Evolutionary conservation across 2,329 filamentous ascomycete species (phyloP).

Genomic region (Didymella lethalis): DNA sequence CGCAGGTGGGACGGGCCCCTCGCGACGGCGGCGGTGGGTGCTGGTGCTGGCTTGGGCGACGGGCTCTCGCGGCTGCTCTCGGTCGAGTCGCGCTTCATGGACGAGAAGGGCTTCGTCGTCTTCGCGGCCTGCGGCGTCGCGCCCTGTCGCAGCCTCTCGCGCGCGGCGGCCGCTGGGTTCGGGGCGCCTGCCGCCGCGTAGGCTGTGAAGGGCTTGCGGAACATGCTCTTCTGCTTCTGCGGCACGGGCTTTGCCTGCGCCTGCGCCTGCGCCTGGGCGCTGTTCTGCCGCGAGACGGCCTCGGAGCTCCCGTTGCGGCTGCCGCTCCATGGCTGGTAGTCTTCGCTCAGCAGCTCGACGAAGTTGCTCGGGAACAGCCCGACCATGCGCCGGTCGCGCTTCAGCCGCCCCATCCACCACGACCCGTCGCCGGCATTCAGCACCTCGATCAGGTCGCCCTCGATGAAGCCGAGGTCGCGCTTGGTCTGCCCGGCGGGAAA

Average conservation of each 20-base stretch:
- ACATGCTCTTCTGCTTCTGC: constrained; percentile 63
- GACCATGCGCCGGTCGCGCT: constrained; percentile 87
- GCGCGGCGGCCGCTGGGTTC: constrained; percentile 52
- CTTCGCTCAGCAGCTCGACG: constrained; percentile 84
- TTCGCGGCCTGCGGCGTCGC: constrained; percentile 45
- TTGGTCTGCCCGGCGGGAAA: constrained; percentile 66
- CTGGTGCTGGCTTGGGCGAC: constrained; percentile 33
- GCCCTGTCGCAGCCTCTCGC: constrained; percentile 45
- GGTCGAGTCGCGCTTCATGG: constrained; percentile 58
- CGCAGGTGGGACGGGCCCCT: constrained; percentile 41
- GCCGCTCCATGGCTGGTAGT: constrained; percentile 76
- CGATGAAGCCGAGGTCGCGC: constrained; percentile 93
- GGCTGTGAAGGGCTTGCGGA: constrained; percentile 71
- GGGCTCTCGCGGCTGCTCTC: constrained; percentile 45
- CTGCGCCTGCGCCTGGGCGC: constrained; percentile 55
- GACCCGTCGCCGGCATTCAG: constrained; percentile 96
- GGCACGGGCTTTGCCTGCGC: constrained; percentile 54
- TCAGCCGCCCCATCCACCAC: constrained; percentile 96
- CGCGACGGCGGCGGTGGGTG: not conserved
- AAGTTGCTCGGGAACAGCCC: constrained; percentile 98
- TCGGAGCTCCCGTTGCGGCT: constrained; percentile 54
- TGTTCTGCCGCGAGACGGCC: constrained; percentile 60
- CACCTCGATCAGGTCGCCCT: constrained; percentile 97
- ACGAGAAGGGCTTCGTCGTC: constrained; percentile 58
- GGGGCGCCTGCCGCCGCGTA: constrained; percentile 58